phyloP scores from a whole-genome alignment of 1,284 basidiomycete species.

The Moesziomyces antarcticus region DNA sequence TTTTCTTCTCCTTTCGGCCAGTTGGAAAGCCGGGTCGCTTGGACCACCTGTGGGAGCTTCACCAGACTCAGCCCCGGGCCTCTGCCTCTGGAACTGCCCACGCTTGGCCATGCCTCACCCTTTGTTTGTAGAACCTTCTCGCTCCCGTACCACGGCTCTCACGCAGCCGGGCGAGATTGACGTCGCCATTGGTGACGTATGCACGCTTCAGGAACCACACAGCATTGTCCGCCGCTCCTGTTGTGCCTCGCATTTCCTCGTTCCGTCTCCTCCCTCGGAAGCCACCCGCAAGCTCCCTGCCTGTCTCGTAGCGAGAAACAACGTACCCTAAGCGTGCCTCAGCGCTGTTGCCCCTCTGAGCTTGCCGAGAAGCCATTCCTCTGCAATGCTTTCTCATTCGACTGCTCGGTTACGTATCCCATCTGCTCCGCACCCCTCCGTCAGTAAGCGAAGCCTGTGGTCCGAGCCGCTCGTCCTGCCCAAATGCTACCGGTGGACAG shows the following conservation, averaged over 20 bases:
- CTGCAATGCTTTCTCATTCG: background rate
- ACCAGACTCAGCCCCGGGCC: no score
- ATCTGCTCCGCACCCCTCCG: background rate
- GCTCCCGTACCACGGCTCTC: background rate
- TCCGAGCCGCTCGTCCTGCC: background rate
- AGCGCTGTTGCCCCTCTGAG: no score
- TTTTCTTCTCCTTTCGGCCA: background rate
- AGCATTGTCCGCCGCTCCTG: background rate
- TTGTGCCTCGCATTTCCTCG: background rate
- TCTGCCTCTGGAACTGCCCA: no score
- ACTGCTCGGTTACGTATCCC: background rate
- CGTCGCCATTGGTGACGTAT: background rate
- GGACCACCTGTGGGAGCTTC: no score
- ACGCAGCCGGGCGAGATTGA: background rate
- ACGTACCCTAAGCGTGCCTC: no score
- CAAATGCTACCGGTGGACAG: background rate
- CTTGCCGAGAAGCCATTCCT: no score
- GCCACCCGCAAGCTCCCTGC: no score
- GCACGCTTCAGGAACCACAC: background rate
- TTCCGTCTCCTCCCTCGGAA: background rate
- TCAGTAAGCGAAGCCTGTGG: background rate
- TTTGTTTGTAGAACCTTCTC: background rate
- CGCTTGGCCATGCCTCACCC: no score
- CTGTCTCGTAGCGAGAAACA: no score
- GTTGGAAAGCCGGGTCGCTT: no score